Conservation (phyloP, 768 basidiomycete genomes). For the Mycena haematopus region DNA sequence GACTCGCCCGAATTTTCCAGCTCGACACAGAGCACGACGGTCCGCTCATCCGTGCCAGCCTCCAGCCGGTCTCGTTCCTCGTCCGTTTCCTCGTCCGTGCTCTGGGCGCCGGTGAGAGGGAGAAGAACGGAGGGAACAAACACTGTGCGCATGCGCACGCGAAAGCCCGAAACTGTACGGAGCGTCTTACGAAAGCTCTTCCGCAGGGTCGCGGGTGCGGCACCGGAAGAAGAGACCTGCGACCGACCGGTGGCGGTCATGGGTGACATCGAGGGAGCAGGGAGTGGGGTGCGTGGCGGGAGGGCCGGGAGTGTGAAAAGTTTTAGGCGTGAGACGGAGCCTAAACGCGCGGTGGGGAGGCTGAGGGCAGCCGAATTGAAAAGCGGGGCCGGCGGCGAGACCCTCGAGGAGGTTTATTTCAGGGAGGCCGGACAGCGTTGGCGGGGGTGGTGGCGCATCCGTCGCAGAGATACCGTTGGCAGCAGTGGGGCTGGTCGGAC, state of each 20-base stretch:
- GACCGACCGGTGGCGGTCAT: slow-evolving; percentile 48
- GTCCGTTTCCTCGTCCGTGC: slow-evolving; percentile 36
- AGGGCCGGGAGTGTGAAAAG: slow-evolving; percentile 67
- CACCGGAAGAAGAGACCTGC: slow-evolving; percentile 10
- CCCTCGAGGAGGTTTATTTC: slow-evolving; percentile 76
- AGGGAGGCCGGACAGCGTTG: slow-evolving; percentile 56
- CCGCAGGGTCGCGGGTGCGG: slow-evolving; percentile 72
- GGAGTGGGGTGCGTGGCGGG: slow-evolving; percentile 45
- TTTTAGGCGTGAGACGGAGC: slow-evolving; percentile 68
- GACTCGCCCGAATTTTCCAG: slow-evolving; percentile 83
- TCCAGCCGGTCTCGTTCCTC: slow-evolving; percentile 64
- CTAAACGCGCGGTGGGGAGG: slow-evolving; percentile 76
- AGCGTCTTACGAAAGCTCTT: slow-evolving; percentile 87
- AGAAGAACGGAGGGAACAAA: slow-evolving; percentile 87
- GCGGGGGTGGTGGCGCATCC: slow-evolving; percentile 42
- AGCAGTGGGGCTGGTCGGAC: slow-evolving; percentile 34
- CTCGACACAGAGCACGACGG: slow-evolving; percentile 90
- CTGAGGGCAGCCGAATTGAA: slow-evolving; percentile 37
- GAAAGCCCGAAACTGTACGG: slow-evolving; percentile 80
- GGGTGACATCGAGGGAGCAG: slow-evolving; percentile 55
- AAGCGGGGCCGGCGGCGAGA: slow-evolving; percentile 61
- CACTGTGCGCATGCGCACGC: slow-evolving; percentile 93
- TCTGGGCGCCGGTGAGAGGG: slow-evolving; percentile 44
- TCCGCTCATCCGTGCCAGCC: slow-evolving; percentile 79
- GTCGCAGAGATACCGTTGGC: slow-evolving; percentile 32